phyloP scores from a whole-genome alignment of 257 asterid species.

The Capsicum baccatum region DNA sequence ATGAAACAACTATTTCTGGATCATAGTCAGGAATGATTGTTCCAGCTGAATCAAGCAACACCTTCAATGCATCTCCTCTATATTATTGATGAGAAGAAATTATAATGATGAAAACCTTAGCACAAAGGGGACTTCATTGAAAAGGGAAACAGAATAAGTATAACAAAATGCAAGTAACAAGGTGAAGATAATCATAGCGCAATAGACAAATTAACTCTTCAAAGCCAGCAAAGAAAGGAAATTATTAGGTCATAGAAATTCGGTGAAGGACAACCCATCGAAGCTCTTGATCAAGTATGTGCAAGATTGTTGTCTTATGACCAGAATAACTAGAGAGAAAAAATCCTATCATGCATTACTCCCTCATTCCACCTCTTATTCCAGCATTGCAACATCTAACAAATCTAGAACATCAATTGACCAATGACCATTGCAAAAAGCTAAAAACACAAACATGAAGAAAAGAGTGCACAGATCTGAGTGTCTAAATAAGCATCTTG shows the following conservation, averaged over 20 bases:
- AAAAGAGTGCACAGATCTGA: not conserved
- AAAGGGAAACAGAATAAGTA: not conserved
- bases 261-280: not conserved
- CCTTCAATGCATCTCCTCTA: slow-evolving; percentile 68
- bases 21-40: slow-evolving; percentile 73
- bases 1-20: slow-evolving; percentile 74
- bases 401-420: not conserved
- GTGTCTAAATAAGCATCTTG: not conserved
- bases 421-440: not conserved
- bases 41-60: slow-evolving; percentile 65
- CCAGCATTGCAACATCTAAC: not conserved
- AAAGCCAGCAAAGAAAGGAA: not conserved
- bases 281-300: not conserved
- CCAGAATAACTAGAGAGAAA: not conserved
- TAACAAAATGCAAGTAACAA: not conserved
- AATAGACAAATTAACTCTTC: not conserved
- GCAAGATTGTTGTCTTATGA: not conserved
- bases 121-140: not conserved
- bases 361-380: not conserved
- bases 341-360: not conserved
- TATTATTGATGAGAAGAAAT: slow-evolving; percentile 9
- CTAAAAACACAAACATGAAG: not conserved
- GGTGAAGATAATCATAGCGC: not conserved
- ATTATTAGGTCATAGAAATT: not conserved
- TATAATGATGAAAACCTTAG: not conserved